Evolutionary conservation across 2,329 filamentous ascomycete genomes (phyloP).

Genomic region (Thielaviopsis euricoi): DNA sequence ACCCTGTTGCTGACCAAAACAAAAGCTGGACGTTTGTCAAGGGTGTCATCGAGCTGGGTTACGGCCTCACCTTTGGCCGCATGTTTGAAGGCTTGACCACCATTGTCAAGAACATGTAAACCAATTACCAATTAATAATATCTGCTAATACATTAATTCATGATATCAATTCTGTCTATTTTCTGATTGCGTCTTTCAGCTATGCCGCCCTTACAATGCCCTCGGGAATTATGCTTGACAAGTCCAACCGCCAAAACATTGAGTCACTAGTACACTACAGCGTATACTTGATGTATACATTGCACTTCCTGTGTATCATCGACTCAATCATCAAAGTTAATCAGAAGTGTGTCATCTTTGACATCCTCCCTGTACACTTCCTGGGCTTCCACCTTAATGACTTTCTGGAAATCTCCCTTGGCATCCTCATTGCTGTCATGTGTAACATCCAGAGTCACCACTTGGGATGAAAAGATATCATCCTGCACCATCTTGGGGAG

Average conservation of each 20-base stretch:
- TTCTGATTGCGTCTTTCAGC: background rate
- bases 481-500: conserved; percentile 28
- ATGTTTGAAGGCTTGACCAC: conserved; percentile 26
- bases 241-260: too few relatives aligned
- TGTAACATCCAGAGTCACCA: background rate
- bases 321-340: background rate
- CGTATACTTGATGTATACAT: background rate
- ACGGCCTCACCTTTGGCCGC: conserved; percentile 26
- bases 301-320: background rate
- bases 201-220: background rate
- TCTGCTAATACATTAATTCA: background rate
- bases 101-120: conserved; percentile 27
- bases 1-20: conserved; percentile 54
- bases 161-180: background rate
- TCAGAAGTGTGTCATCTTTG: background rate
- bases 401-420: background rate
- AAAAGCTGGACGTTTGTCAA: conserved; percentile 49
- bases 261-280: background rate
- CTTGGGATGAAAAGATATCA: background rate
- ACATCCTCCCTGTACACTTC: background rate
- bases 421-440: background rate
- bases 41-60: conserved; percentile 45
- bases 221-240: too few relatives aligned
- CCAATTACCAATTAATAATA: background rate
- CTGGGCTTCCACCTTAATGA: background rate